Base-by-base conservation (phyloP, 306 rosid species). In the Senna siamea region DNA sequence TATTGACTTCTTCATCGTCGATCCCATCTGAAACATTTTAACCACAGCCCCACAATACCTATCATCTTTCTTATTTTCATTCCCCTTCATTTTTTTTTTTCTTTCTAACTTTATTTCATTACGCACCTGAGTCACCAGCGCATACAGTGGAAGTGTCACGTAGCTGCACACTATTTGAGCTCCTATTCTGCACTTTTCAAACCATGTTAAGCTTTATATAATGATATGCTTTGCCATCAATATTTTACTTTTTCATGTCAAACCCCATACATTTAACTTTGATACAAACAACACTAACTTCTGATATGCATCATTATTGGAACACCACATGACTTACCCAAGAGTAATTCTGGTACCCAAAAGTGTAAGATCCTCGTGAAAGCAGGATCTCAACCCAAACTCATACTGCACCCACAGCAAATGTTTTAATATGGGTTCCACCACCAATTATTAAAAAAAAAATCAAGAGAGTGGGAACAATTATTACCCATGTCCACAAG, bases 1-100 rank as follows among this genome's bases (percentile, higher is more conserved):
- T 56, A 93, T 90, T 17, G 98, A 90, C 87, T 78, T 81, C 89
- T 93, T 93, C 98, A 93, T 90, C 0, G 92, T 93, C 0, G 98
- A 87, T 38, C 98, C 98, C 98, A 93, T 93, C 96, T 92, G 69
- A 18, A n/a, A 65, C 18, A 43, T 11, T 43, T 43, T 66, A 38
- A 13, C 66, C 55, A 64, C 46, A 74, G 47, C 19, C 40, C 40
- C 40, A 52, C 55, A 57, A 0, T 12, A 9, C 11, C 8, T 37
- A 37, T 37, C 8, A 37, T 37, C 10, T 4, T 28, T 34, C 28
- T 18, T 12, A 46, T 3, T 11, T 10, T 46, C 51, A 13, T 3
- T 14, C 13, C n/a, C 13, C n/a, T 46, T 5, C 12, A 9, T 2
- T 43, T 46, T 46, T 13, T 3, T 4, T 43, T 43, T 43, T 43